Base-by-base conservation (phyloP, 1,284 basidiomycete species). In the Sphagnurus paluster region DNA sequence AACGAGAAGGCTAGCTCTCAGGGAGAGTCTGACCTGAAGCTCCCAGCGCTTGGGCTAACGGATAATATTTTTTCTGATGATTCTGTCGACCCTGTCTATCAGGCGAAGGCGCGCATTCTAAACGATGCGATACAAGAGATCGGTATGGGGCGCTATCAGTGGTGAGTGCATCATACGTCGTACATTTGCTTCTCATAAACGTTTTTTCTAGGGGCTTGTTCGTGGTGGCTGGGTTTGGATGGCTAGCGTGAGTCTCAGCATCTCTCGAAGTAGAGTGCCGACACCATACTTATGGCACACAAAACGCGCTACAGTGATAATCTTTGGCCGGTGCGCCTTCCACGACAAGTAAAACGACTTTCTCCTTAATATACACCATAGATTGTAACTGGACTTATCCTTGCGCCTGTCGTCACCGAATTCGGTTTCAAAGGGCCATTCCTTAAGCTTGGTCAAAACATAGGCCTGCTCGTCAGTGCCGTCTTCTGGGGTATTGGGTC, bases 101-200 rank as follows among this genome's bases (percentile, higher is more conserved):
- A 75, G 47, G 78, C 74, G 16, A 87, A 87, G 52, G 80, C 82
- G 1, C 66, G 70, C 4, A 66, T 86, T 6, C 62, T 88, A 46
- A 87, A 87, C 51, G 72, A 77, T 43, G 84, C 83, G 0, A 68
- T 89, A 9, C 80, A 84, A 58, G 79, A 84, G 42, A 81, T 87
- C 35, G 85, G 85, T 4, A 86, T 87, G 79, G 86, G 86, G 4
- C 43, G 41, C 11, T 46, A 49, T 44, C 42, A 49, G 24, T 49
- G 47, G 42, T 44, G 76, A 69, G 45, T 87, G n/a, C 7, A n/a
- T 19, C 3, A 2, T 23, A 8, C 29, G 21, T 4, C 23, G 1
- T 1, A 10, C 19, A 14, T 4, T 14, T 14, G 1, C 9, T 25
- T 23, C 11, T 23, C 6, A 42, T 16, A 21, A 25, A 24, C n/a